Percentiles rank a stretch among this genome's conserved stretches.
phyloP scores from a whole-genome alignment of 164 flowering plant species.

The Stephania cephalantha region DNA sequence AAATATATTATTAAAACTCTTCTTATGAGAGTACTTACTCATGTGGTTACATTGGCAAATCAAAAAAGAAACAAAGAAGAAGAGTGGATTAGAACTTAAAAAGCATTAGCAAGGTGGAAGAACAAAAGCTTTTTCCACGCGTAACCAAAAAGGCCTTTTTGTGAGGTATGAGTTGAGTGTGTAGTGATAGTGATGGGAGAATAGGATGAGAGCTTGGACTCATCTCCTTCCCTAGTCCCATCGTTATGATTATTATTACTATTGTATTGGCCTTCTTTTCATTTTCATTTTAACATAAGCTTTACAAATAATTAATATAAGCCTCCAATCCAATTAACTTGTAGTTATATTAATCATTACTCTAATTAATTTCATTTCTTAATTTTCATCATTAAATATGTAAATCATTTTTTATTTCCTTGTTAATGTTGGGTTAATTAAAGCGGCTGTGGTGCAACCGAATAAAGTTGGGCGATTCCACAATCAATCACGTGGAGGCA shows the following conservation, averaged over 20 bases:
- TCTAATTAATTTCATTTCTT: too few relatives aligned
- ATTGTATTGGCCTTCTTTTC: too few relatives aligned
- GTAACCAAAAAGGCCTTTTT: neutral
- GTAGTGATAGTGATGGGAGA: neutral
- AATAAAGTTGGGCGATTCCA: conserved; percentile 7
- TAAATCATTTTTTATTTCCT: too few relatives aligned
- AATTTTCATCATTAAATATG: too few relatives aligned
- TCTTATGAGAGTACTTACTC: too few relatives aligned
- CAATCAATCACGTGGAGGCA: conserved; percentile 14
- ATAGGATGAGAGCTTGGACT: neutral
- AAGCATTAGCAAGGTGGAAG: neutral
- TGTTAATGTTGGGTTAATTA: neutral
- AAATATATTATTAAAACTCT: too few relatives aligned
- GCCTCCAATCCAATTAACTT: too few relatives aligned
- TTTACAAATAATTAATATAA: too few relatives aligned
- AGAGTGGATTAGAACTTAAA: neutral
- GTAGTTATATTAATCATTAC: too few relatives aligned
- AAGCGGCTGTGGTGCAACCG: neutral
- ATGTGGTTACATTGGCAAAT: too few relatives aligned
- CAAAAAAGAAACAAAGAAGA: too few relatives aligned
- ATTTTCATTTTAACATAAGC: too few relatives aligned
- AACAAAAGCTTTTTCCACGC: neutral
- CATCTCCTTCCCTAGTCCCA: neutral
- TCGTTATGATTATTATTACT: neutral
- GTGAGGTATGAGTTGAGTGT: neutral